phyloP scores from a whole-genome alignment of 2,329 filamentous ascomycete genomes.

The Colletotrichum sidae region DNA sequence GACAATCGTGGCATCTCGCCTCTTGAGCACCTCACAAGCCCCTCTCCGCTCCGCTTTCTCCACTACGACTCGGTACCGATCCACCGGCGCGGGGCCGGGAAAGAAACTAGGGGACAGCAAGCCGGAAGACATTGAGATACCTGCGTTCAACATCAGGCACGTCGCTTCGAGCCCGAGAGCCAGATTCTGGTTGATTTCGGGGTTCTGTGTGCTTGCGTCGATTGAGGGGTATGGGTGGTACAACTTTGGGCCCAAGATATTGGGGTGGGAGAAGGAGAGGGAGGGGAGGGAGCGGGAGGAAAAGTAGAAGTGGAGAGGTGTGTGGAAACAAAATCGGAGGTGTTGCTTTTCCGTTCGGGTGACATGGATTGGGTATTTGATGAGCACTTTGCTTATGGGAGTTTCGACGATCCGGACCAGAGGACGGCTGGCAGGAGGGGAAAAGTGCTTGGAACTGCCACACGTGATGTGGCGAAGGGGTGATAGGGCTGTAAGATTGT shows the following conservation, averaged over 20 bases:
- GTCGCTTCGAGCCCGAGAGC: conserved; percentile 40
- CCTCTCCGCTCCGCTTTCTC: conserved; percentile 29
- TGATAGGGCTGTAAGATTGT: too few species aligned
- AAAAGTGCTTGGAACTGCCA: too few species aligned
- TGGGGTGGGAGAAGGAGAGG: conserved; percentile 29
- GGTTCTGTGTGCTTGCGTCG: conserved; percentile 33
- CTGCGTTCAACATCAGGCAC: conserved; percentile 39
- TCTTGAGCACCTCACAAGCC: conserved; percentile 1
- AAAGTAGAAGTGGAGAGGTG: neutral
- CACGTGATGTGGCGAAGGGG: too few species aligned
- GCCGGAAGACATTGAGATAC: conserved; percentile 30
- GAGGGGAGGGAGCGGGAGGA: neutral
- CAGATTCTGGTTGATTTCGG: conserved; percentile 33
- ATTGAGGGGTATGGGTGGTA: conserved; percentile 40
- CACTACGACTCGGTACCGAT: conserved; percentile 9
- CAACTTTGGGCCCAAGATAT: conserved; percentile 41
- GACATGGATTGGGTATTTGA: neutral
- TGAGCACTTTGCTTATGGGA: neutral
- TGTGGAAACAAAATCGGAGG: neutral
- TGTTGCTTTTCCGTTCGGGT: neutral
- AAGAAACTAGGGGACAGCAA: conserved; percentile 19
- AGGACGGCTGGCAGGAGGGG: too few species aligned
- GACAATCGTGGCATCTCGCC: conserved; percentile 1
- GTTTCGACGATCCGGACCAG: too few species aligned
- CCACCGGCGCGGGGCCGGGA: neutral